Evolutionary conservation across 1,139 yeast species (phyloP), one percentile per base, ranked within the genome.

Genomic region (Waltiozyma sp.): DNA sequence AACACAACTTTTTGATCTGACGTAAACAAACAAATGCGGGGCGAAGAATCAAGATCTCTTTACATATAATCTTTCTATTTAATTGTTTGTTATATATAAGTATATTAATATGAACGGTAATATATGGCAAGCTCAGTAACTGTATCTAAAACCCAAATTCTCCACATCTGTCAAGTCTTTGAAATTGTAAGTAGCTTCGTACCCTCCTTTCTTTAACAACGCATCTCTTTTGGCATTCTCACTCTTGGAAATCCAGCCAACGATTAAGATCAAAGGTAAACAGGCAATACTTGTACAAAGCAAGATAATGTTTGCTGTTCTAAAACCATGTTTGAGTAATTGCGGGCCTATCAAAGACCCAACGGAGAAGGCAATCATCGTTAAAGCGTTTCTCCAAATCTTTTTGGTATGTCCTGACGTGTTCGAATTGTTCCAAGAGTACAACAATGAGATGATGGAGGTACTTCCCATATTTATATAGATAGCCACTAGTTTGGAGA

Each of bases 291-390:
- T 65, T 24, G 72, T 64, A 8, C 69, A 72, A 15, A 73, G 57
- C 54, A 75, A 60, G 14, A 75, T 65, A 35, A 68, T 65, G 46
- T 70, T 69, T 10, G 77, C 80, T 7, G 73, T 68, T 21, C 58
- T 62, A 50, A 74, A 8, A 18, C 37, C 37, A 18, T 10, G 21
- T 14, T 73, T 65, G 56, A 80, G 81, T 39, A 81, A 70, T 57
- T 80, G 87, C 3, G 91, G 88, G 0, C 89, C 89, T 40, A 78
- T 66, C 40, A 82, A 64, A 49, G 82, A 82, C 24, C 91, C 87
- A 24, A 73, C 72, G 52, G 84, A 77, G 54, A 77, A 80, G 1
- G 78, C 82, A 44, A 80, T 65, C 59, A 81, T 70, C 36, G 72
- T 70, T 28, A 77, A 55, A 1, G 83, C 83, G 57, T 74, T 78